Evolutionary conservation across 1,284 basidiomycete genomes (phyloP).

Genomic region (Leccinum pachyderme): DNA sequence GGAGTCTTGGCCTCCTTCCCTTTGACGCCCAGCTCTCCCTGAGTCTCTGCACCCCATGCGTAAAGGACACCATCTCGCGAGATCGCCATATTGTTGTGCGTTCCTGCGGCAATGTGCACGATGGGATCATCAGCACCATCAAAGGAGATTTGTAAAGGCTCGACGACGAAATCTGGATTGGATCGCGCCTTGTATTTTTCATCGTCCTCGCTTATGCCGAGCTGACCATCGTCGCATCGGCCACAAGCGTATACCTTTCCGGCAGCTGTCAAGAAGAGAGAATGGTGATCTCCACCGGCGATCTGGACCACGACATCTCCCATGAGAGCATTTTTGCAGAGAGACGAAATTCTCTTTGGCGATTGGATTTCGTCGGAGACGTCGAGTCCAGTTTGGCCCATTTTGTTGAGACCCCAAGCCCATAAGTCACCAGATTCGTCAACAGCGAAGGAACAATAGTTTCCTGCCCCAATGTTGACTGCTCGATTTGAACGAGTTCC

Average conservation of each 20-base stretch:
- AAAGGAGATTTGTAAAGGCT: slow-evolving; percentile 68
- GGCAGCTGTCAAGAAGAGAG: slow-evolving; percentile 80
- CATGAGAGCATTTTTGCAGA: slow-evolving; percentile 65
- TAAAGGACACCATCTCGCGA: slow-evolving; percentile 78
- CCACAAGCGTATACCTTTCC: slow-evolving; percentile 86
- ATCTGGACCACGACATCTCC: slow-evolving; percentile 73
- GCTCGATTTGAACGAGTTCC: slow-evolving; percentile 70
- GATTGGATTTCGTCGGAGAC: slow-evolving; percentile 52
- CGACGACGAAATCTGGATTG: slow-evolving; percentile 55
- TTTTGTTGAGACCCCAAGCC: slow-evolving; percentile 90
- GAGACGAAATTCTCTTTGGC: slow-evolving; percentile 66
- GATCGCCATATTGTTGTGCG: slow-evolving; percentile 82
- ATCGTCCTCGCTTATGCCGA: slow-evolving; percentile 70
- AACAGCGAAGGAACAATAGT: slow-evolving; percentile 88
- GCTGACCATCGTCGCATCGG: slow-evolving; percentile 73
- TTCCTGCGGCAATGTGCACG: slow-evolving; percentile 73
- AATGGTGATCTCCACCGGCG: slow-evolving; percentile 81
- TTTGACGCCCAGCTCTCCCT: slow-evolving; percentile 65
- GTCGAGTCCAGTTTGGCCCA: slow-evolving; percentile 65
- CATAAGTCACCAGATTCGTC: slow-evolving; percentile 80
- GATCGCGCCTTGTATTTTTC: slow-evolving; percentile 50
- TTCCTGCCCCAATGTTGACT: slow-evolving; percentile 75
- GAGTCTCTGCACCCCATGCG: slow-evolving; percentile 83
- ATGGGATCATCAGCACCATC: slow-evolving; percentile 66
- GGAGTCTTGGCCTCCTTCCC: slow-evolving; percentile 59